Percentiles rank a stretch among this genome's conserved stretches.
These are phyloP conservation scores for Psilocybe sp. DNA, from an alignment of 768 basidiomycete species.

Conservation along the genomic window DNA sequence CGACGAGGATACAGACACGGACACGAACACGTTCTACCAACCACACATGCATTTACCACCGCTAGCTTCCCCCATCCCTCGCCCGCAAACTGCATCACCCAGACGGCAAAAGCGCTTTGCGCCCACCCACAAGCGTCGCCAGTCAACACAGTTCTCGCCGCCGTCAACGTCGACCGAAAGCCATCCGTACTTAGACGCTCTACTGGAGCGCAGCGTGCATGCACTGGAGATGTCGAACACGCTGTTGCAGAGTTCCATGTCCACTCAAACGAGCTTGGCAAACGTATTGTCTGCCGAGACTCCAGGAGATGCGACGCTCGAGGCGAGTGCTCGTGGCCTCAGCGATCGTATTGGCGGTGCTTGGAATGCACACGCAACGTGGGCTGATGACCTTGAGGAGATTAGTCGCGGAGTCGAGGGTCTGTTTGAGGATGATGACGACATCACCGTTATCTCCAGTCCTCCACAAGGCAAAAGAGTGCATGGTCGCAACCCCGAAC, in stretches of 20 bases:
- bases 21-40: conserved; percentile 24
- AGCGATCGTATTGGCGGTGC: conserved; percentile 49
- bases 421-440: conserved; percentile 39
- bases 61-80: conserved; percentile 12
- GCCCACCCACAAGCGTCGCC: conserved; percentile 27
- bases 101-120: conserved; percentile 29
- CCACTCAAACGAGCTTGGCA: conserved; percentile 56
- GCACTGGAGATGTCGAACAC: conserved; percentile 85
- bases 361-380: conserved; percentile 45
- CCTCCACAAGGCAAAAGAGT: not conserved
- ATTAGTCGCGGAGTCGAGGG: conserved; percentile 63
- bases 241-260: conserved; percentile 71
- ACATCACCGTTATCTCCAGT: conserved; percentile 4
- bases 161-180: conserved; percentile 32
- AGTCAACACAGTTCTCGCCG: conserved; percentile 19
- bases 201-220: conserved; percentile 79
- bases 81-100: conserved; percentile 30
- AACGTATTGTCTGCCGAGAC: conserved; percentile 47
- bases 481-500: conserved; percentile 8
- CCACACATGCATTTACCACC: conserved; percentile 21
- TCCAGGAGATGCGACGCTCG: conserved; percentile 42
- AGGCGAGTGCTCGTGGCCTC: conserved; percentile 49
- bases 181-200: conserved; percentile 62
- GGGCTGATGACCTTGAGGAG: conserved; percentile 69
- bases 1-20: conserved; percentile 63